Evolutionary conservation across 2,329 filamentous ascomycete species (phyloP), one percentile per base, ranked within the genome.

Genomic region (Didymella keratinophila): DNA sequence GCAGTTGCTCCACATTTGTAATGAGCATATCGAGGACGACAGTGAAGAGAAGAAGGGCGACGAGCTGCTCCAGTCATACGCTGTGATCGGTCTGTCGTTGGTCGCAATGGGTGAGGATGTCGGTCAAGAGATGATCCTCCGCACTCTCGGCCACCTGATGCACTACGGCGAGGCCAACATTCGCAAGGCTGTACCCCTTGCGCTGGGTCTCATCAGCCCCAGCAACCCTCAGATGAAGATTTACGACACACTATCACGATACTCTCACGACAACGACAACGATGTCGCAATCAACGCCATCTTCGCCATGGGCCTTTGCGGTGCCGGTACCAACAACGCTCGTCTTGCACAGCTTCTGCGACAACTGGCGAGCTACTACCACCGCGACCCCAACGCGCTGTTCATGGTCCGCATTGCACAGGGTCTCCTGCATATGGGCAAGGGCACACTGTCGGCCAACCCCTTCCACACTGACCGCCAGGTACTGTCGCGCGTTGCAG

Each of bases 211-310:
- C 53, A 89, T 99, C 74, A 97, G 92, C 79, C 92, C 96, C 12
- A 97, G 93, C 81, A 99, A 99, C 81, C 95, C 95, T 11, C 96
- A 99, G 78, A 99, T 99, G 94, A 99, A 98, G 84, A 91, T 99
- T 46, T 99, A 99, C 81, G 95, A 99, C 78, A 99, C 95, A 0
- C 83, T 99, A 11, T 99, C 95, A 50, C 86, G 95, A 73, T 99
- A 99, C 84, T 96, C 91, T 64, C 95, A 99, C 85, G 95, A 99
- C 81, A 99, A 95, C 68, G 95, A 99, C 80, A 96, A 94, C 62
- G 95, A 99, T 72, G 95, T 99, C 45, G 95, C 95, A 37, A 91
- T 99, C 78, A 99, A 98, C 75, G 93, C 95, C 71, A 99, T 99
- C 75, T 99, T 99, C 73, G 93, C 95, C 67, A 99, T 99, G 95